Base-by-base conservation (phyloP, 768 basidiomycete genomes). In the Suillus subaureus region DNA sequence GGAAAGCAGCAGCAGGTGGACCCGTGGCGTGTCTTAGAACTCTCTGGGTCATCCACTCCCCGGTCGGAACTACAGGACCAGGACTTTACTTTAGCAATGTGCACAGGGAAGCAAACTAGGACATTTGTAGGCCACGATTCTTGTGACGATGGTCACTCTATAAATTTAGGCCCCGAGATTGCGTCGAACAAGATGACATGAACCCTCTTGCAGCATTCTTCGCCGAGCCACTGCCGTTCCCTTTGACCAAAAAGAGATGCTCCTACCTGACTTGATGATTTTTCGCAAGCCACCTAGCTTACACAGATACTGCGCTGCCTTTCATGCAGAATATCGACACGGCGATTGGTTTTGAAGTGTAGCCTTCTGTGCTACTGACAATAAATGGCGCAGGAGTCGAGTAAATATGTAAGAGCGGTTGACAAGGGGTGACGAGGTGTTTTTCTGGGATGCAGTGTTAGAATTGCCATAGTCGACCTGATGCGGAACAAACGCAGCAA, bases 251-350 rank as follows among this genome's bases (percentile, higher is more conserved):
- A 45, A 31, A 28, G 18, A 61, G 12, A 61, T 3, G 8, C 4
- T 47, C n/a, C 21, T 23, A 79, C 78, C 63, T 76, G 71, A 64
- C 80, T 84, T 77, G 77, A 85, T 6, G 1, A 3, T 39, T 75
- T 72, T 0, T 81, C 80, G 2, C 83, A 80, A 6, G 83, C 81
- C 12, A 54, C 9, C 15, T 5, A 81, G 74, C 64, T 87, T 85
- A 63, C 84, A 77, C 3, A 86, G 83, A 42, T 79, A 80, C 71
- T 85, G 80, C 0, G 77, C 80, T 4, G 73, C 73, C 61, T 83
- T 80, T 4, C 80, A 81, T 6, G 72, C 68, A 1, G 80, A 3
- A 51, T 72, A 61, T 85, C 83, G 40, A 86, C 78, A n/a, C 78
- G 74, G 72, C 83, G 81, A 83, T 74, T 11, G 71, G 76, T 16